A percentile compares a stretch with the other conserved stretches of the same genome.
Evolutionary conservation across 305 asterid genomes (phyloP).

Genomic region (Fraxinus floribunda): DNA sequence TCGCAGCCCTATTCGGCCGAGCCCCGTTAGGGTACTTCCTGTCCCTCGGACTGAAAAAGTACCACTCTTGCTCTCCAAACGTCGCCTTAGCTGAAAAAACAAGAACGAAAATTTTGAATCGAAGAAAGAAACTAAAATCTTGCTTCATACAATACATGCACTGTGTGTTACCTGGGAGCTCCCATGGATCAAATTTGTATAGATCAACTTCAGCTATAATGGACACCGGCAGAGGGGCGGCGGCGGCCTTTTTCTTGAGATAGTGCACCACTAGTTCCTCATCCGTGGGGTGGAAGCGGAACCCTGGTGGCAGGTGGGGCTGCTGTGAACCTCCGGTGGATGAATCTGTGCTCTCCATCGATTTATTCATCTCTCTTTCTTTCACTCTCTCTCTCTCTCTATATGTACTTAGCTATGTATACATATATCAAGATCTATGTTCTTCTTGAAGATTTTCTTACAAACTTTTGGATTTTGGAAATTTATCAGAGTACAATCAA

Average conservation of each 20-base stretch:
- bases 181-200: conserved; percentile 88
- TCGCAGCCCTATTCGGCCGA: conserved; percentile 80
- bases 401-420: neutral
- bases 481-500: conserved; percentile 16
- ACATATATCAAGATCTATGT: neutral
- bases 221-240: conserved; percentile 65
- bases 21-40: conserved; percentile 91
- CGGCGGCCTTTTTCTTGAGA: conserved; percentile 73
- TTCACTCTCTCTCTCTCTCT: neutral
- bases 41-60: conserved; percentile 84
- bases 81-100: conserved; percentile 60
- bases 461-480: conserved; percentile 17
- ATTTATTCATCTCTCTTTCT: neutral
- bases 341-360: conserved; percentile 82
- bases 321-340: conserved; percentile 61
- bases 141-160: neutral
- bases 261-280: conserved; percentile 83
- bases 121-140: neutral
- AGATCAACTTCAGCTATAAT: conserved; percentile 84
- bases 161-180: conserved; percentile 56
- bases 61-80: conserved; percentile 96
- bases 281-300: conserved; percentile 87
- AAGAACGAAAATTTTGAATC: neutral
- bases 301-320: conserved; percentile 79
- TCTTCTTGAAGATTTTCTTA: neutral